Conservation (phyloP, 495 filamentous ascomycete genomes). For the Talaromyces liani region DNA sequence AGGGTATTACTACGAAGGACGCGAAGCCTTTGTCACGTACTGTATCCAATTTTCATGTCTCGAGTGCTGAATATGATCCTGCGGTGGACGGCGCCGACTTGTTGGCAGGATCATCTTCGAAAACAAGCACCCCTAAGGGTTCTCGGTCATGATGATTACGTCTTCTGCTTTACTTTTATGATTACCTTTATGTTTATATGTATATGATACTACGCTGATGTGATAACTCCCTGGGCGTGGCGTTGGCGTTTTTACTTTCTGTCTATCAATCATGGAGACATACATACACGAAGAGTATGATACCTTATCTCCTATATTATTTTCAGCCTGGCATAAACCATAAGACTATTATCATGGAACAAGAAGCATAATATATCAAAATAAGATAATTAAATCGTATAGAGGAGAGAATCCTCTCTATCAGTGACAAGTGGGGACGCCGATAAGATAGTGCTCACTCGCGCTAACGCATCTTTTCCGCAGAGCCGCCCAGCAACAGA, state of each 20-base stretch:
- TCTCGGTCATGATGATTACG: not conserved
- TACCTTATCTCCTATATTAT: not conserved
- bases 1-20: conserved; percentile 13
- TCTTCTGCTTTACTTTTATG: not conserved
- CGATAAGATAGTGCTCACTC: not conserved
- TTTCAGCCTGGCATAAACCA: not conserved
- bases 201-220: conserved; percentile 2
- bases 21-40: conserved; percentile 13
- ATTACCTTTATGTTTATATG: not conserved
- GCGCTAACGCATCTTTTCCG: conserved; percentile 4
- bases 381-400: not conserved
- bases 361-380: not conserved
- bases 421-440: not conserved
- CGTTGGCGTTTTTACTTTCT: conserved; percentile 1
- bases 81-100: conserved; percentile 6
- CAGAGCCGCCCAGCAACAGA: conserved; percentile 8
- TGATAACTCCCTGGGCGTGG: not conserved
- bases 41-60: conserved; percentile 14
- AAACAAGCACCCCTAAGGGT: not conserved
- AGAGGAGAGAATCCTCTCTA: not conserved
- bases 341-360: not conserved
- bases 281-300: conserved; percentile 3
- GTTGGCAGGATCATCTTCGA: conserved; percentile 1
- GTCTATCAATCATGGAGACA: not conserved
- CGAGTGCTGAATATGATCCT: conserved; percentile 17